Evolutionary conservation across 2,329 filamentous ascomycete species (phyloP), one percentile per base, ranked within the genome.

Genomic region (Tricladium varicosporioides): DNA sequence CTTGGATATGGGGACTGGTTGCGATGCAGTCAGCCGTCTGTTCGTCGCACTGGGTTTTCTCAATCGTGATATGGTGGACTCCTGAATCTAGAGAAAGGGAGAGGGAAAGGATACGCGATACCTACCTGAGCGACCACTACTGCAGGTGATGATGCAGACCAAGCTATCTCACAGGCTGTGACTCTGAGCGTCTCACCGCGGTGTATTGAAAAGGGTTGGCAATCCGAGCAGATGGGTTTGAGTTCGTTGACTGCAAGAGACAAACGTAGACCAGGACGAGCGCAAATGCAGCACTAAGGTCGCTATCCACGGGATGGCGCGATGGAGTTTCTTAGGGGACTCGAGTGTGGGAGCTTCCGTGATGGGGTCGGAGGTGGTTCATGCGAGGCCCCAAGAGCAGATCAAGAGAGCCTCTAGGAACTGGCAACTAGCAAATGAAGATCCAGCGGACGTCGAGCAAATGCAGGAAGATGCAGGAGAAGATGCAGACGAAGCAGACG

Each of bases 111-210:
- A 27, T 11, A 18, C 48, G 13, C 16, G 31, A 51, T 19, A n/a
- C 49, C 22, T 16, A 49, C 16, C 36, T 51, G 18, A 51, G 15
- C 15, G 43, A 13, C 31, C 51, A 22, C 51, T 53, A 18, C 51
- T 47, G 51, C 51, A 53, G 43, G 51, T 47, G 51, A 53, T 53
- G 50, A 16, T 52, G 50, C 50, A 52, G 40, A 18, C 50, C 36
- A 44, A 33, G 31, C 22, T 27, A 27, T 27, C 3, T 27, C 22
- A 27, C 22, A 27, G 22, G 22, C 22, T 27, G 22, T 27, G 22
- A 27, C 22, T 27, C 22, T 27, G 22, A 27, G 22, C 22, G 22
- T 27, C 22, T 27, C 22, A 27, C 22, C 22, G 22, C 22, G 22
- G 7, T 27, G 22, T 27, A 27, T 27, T 27, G 22, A 27, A 27